A percentile compares a stretch with the other conserved stretches of the same genome.
phyloP scores from a whole-genome alignment of 2,329 filamentous ascomycete species.

The Pseudogymnoascus sp. region DNA sequence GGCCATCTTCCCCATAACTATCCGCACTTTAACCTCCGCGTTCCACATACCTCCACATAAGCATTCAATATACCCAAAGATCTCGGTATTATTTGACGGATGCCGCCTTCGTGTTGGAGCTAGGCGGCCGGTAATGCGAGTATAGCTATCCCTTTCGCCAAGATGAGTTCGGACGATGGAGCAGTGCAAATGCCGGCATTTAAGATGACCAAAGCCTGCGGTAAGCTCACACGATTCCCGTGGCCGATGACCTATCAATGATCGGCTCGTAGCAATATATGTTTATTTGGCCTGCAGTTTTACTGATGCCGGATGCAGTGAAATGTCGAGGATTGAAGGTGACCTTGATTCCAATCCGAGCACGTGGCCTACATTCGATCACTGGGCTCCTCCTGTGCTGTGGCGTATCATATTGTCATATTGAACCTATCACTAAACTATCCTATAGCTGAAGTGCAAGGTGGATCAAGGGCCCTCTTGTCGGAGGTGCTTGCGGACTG shows the following conservation, averaged over 20 bases:
- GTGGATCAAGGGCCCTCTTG: constrained; percentile 29
- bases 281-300: neutral
- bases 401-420: neutral
- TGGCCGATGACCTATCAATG: neutral
- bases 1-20: neutral
- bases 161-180: constrained; percentile 5
- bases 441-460: constrained; percentile 30
- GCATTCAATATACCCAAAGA: neutral
- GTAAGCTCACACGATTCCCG: neutral
- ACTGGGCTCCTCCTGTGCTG: constrained; percentile 7
- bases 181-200: neutral
- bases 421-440: neutral
- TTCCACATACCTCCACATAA: constrained; percentile 7
- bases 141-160: neutral
- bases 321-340: constrained; percentile 14
- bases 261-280: neutral
- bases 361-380: neutral
- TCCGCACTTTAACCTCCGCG: neutral
- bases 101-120: neutral
- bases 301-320: constrained; percentile 7
- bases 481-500: constrained; percentile 28
- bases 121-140: neutral
- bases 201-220: constrained; percentile 3
- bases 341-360: neutral
- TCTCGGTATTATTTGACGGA: neutral